Percentiles rank a stretch among this genome's conserved stretches.
phyloP scores from a whole-genome alignment of 352 stramenopile genomes.

The Phytophthora cajani region DNA sequence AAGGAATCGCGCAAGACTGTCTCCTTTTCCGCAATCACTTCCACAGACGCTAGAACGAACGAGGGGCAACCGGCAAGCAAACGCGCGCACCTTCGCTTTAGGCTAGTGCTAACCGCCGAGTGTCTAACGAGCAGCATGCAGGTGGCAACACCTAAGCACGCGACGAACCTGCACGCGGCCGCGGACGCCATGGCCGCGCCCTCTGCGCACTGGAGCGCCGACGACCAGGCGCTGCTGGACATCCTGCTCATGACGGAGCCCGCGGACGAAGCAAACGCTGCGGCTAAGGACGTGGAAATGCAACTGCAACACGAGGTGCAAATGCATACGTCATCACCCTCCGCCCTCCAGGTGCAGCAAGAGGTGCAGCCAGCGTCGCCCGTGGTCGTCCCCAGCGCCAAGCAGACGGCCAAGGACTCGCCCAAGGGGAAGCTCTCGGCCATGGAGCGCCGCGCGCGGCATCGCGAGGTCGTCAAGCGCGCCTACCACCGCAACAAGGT shows the following conservation, averaged over 20 bases:
- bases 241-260: constrained; percentile 34
- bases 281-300: constrained; percentile 16
- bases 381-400: not conserved
- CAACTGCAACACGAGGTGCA: constrained; percentile 13
- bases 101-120: not conserved
- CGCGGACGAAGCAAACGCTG: constrained; percentile 3
- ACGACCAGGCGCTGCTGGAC: constrained; percentile 45
- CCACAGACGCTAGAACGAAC: not conserved
- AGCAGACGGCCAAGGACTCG: constrained; percentile 6
- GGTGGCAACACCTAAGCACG: constrained; percentile 21
- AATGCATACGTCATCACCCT: not conserved
- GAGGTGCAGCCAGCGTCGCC: constrained; percentile 18
- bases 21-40: constrained; percentile 2
- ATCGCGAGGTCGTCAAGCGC: constrained; percentile 77
- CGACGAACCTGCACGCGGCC: not conserved
- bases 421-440: constrained; percentile 52
- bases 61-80: not conserved
- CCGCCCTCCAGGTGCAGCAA: not conserved
- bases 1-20: not conserved
- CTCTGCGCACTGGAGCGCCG: constrained; percentile 33
- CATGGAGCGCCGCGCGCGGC: constrained; percentile 60
- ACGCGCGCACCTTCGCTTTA: not conserved
- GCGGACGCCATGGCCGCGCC: not conserved
- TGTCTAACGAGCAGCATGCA: constrained; percentile 23
- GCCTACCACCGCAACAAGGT: constrained; percentile 84